A percentile compares a stretch with the other conserved stretches of the same genome.
Evolutionary conservation across 2,329 filamentous ascomycete genomes (phyloP).

Genomic region (Sporothrix protearum): DNA sequence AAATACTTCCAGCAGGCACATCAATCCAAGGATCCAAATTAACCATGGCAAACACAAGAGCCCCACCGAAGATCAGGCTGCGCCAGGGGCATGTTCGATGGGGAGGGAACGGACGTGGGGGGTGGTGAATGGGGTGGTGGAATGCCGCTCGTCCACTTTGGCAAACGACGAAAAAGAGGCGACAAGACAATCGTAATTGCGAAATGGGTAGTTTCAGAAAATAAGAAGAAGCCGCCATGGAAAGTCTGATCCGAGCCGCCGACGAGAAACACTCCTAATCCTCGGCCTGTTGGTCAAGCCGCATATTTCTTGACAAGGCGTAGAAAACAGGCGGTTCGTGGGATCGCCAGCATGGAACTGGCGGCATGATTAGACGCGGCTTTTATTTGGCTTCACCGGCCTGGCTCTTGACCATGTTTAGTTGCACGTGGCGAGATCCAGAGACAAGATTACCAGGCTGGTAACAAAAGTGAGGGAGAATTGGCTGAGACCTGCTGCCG

Average conservation of each 20-base stretch:
- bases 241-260: background rate
- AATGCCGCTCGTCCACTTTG: background rate
- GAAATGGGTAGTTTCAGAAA: background rate
- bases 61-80: slow-evolving; percentile 18
- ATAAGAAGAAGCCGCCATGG: background rate
- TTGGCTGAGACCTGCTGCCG: background rate
- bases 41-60: background rate
- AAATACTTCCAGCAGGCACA: slow-evolving; percentile 19
- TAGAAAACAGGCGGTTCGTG: slow-evolving; percentile 20
- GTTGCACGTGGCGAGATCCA: slow-evolving; percentile 12
- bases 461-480: background rate
- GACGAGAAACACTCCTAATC: background rate
- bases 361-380: slow-evolving; percentile 17
- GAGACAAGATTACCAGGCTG: slow-evolving; percentile 5
- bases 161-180: background rate
- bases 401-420: slow-evolving; percentile 16
- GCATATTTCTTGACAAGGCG: background rate
- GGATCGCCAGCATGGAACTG: slow-evolving; percentile 24
- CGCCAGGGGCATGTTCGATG: slow-evolving; percentile 13
- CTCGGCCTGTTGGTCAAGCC: background rate
- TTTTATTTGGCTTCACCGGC: slow-evolving; percentile 14
- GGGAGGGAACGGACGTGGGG: background rate
- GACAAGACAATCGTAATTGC: background rate
- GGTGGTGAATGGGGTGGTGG: background rate
- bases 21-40: background rate